phyloP scores from a whole-genome alignment of 805 yeast genomes.

The Candida koratica region DNA sequence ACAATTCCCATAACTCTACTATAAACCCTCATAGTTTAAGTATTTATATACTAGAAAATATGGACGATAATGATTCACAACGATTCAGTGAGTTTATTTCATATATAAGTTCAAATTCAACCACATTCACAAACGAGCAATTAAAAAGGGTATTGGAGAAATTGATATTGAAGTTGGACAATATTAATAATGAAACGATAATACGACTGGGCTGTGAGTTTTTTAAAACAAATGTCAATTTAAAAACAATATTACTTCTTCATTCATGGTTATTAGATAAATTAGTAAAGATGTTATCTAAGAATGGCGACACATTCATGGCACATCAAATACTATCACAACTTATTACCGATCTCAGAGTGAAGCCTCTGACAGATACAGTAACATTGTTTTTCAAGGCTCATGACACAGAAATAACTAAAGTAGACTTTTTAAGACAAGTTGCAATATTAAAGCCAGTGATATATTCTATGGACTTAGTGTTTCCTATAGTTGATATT shows the following conservation, averaged over 20 bases:
- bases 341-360: slow-evolving; percentile 1
- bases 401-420: background rate
- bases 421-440: slow-evolving; percentile 11
- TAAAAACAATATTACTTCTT: background rate
- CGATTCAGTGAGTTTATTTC: background rate
- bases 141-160: slow-evolving; percentile 5
- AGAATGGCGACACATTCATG: background rate
- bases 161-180: background rate
- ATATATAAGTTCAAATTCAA: slow-evolving; percentile 2
- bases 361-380: slow-evolving; percentile 7
- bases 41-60: slow-evolving; percentile 1
- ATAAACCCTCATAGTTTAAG: background rate
- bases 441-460: slow-evolving; percentile 10
- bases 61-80: background rate
- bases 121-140: background rate
- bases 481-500: background rate
- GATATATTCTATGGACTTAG: slow-evolving; percentile 4
- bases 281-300: slow-evolving; percentile 1
- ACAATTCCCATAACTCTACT: background rate
- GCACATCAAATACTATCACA: slow-evolving; percentile 1
- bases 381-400: slow-evolving; percentile 7
- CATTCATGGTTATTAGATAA: slow-evolving; percentile 6
- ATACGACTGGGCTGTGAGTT: slow-evolving; percentile 1
- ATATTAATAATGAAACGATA: background rate
- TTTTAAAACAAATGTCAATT: background rate